A percentile compares a stretch with the other conserved stretches of the same genome.
These are phyloP conservation scores for Obelidium mucronatum DNA, from an alignment of 192 early-diverging fungal genomes.

Conservation along the genomic window DNA sequence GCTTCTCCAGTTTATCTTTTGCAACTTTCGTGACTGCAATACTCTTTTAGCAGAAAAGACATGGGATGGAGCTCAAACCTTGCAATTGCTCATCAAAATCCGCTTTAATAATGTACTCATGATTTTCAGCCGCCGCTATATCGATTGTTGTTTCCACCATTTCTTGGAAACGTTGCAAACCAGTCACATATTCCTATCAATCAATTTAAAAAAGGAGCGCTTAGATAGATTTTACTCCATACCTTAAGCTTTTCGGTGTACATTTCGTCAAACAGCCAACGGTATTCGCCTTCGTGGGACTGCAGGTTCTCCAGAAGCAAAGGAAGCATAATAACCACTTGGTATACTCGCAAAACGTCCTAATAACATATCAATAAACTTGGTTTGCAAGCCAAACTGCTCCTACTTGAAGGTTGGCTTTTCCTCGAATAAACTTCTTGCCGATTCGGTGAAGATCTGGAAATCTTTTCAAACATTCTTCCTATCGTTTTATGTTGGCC, in stretches of 20 bases:
- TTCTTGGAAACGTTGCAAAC: conserved; percentile 74
- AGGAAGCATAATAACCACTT: conserved; percentile 79
- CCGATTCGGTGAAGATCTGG: conserved; percentile 92
- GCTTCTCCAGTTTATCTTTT: conserved; percentile 50
- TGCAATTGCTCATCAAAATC: conserved; percentile 80
- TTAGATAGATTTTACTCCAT: not conserved
- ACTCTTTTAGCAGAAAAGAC: not conserved
- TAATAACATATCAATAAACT: conserved; percentile 32
- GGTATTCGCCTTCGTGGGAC: conserved; percentile 42
- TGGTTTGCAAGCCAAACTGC: not conserved
- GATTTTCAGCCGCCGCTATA: conserved; percentile 79
- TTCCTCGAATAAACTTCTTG: conserved; percentile 81
- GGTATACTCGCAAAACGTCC: conserved; percentile 91
- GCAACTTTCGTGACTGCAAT: conserved; percentile 11
- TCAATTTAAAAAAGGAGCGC: not conserved
- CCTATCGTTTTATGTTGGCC: conserved; percentile 61
- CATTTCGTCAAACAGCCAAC: conserved; percentile 60
- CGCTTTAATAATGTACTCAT: conserved; percentile 88
- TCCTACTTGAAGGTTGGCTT: conserved; percentile 66
- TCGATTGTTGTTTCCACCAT: conserved; percentile 94
- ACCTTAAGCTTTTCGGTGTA: conserved; percentile 60
- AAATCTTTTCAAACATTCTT: conserved; percentile 78
- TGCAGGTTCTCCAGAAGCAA: conserved; percentile 65
- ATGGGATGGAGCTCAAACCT: conserved; percentile 56
- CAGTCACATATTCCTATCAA: conserved; percentile 51